phyloP scores from a whole-genome alignment of 352 stramenopile species.

The Pythium aristosporum region DNA sequence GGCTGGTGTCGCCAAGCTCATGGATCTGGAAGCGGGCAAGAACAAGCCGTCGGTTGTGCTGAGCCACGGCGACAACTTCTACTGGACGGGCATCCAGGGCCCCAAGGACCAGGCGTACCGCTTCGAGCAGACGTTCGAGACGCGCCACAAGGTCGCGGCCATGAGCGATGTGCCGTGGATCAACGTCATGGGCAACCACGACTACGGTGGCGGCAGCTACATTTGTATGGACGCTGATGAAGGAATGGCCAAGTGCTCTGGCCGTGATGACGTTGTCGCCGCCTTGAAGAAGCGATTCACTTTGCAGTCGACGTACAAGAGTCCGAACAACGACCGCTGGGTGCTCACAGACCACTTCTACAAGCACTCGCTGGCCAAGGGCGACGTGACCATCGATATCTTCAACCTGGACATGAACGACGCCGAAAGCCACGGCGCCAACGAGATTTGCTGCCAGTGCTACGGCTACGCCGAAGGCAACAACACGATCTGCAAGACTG shows the following conservation, averaged over 20 bases:
- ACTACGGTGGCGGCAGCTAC: slow-evolving; percentile 43
- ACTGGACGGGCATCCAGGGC: slow-evolving; percentile 40
- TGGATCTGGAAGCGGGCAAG: slow-evolving; percentile 32
- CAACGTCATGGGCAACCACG: slow-evolving; percentile 47
- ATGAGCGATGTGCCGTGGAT: slow-evolving; percentile 40
- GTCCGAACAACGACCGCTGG: slow-evolving; percentile 50
- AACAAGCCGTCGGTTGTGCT: slow-evolving; percentile 38
- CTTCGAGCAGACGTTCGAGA: slow-evolving; percentile 40
- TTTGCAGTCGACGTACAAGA: slow-evolving; percentile 40
- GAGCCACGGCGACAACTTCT: slow-evolving; percentile 49
- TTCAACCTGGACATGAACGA: slow-evolving; percentile 59
- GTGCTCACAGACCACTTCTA: slow-evolving; percentile 49
- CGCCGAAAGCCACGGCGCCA: slow-evolving; percentile 34
- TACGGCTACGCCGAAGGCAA: slow-evolving; percentile 35
- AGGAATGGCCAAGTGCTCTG: slow-evolving; percentile 20
- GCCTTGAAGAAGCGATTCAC: slow-evolving; percentile 33
- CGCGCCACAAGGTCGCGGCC: slow-evolving; percentile 27
- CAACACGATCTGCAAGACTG: slow-evolving; percentile 35
- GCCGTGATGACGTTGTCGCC: slow-evolving; percentile 20
- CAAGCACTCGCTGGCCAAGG: slow-evolving; percentile 33
- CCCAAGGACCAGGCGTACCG: slow-evolving; percentile 31
- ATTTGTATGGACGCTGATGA: slow-evolving; percentile 33
- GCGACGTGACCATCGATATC: slow-evolving; percentile 42
- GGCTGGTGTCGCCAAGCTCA: slow-evolving; percentile 31
- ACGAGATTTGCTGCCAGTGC: slow-evolving; percentile 51